phyloP scores from a whole-genome alignment of 768 basidiomycete genomes.

The Kwoniella botswanensis region DNA sequence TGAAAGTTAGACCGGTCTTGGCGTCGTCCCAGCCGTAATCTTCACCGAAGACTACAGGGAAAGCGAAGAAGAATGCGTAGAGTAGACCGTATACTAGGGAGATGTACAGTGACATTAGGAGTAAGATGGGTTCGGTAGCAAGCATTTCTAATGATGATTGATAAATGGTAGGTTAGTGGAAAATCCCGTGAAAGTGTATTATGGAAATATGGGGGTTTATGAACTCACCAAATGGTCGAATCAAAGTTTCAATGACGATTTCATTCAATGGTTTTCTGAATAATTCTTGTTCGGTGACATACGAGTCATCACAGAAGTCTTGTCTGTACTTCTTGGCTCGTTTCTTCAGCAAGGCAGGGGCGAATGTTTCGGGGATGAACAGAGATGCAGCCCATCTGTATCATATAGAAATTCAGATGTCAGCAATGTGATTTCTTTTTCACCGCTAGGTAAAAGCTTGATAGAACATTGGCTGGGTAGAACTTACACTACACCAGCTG shows the following conservation, averaged over 20 bases:
- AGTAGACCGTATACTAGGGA: slow-evolving; percentile 47
- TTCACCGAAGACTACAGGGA: slow-evolving; percentile 44
- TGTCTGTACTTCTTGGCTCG: slow-evolving; percentile 53
- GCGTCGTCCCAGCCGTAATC: slow-evolving; percentile 41
- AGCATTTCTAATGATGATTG: slow-evolving; percentile 47
- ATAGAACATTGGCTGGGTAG: no score
- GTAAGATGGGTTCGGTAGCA: slow-evolving; percentile 54
- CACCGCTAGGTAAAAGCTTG: no score
- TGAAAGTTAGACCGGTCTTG: slow-evolving; percentile 40
- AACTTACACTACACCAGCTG: slow-evolving; percentile 42
- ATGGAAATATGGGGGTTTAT: slow-evolving; percentile 33
- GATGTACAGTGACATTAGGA: slow-evolving; percentile 48
- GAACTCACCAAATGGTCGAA: slow-evolving; percentile 41
- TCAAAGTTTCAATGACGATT: slow-evolving; percentile 38
- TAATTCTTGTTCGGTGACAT: slow-evolving; percentile 47
- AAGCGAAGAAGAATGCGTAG: slow-evolving; percentile 53
- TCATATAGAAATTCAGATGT: not conserved
- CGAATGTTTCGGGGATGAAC: slow-evolving; percentile 58
- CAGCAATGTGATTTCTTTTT: not conserved
- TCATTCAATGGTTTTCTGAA: slow-evolving; percentile 32
- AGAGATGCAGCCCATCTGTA: slow-evolving; percentile 24
- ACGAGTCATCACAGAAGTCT: slow-evolving; percentile 46
- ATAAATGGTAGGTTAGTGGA: slow-evolving; percentile 33
- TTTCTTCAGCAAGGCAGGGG: slow-evolving; percentile 53
- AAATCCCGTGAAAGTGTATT: no score